Evolutionary conservation across 495 filamentous ascomycete species (phyloP), one percentile per base, ranked within the genome.

Genomic region (Glonium stellatum): DNA sequence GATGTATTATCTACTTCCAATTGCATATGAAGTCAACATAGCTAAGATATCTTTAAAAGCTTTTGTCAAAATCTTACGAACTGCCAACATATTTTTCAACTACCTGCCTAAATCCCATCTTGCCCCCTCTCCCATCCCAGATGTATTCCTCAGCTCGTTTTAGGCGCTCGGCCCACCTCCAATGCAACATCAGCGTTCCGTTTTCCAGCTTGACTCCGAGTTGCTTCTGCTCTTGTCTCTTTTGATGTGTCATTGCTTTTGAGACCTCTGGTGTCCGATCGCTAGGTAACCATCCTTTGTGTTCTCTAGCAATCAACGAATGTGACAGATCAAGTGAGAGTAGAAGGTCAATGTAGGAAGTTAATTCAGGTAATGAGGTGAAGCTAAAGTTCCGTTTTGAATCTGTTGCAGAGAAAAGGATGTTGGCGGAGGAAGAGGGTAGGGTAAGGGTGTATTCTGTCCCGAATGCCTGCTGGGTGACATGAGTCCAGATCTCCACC

Each of bases 391-490:
- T 57, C 13, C 61, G 61, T 23, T 36, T 52, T 9, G 62, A 51
- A 41, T 64, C 65, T 27, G 6, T 34, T 5, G 52, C 23, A 13
- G 63, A 44, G 42, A 36, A 36, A 27, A 64, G 54, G 11, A 57
- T 58, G 3, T 22, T 13, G 1, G 42, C 50, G 19, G 61, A 12
- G 19, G 62, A 59, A 18, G 51, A 50, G 3, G 65, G 61, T 54
- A 78, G 71, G 3, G 73, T 75, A 37, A 84, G 60, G 19, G 76
- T 72, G 55, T 75, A 82, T 54, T 74, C 70, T 5, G 79, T 80
- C 35, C 80, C 77, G 25, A 75, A 71, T 0, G 71, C 72, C 10
- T 79, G 76, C 0, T 65, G 50, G 18, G 69, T 70, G 27, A 80
- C 62, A 41, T 68, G 76, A 12, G 80, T 83, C 8, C 72, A 69